Percentiles rank a stretch among this genome's conserved stretches.
Evolutionary conservation across 1,284 basidiomycete genomes (phyloP).

Genomic region (Psilocybe mexicana): DNA sequence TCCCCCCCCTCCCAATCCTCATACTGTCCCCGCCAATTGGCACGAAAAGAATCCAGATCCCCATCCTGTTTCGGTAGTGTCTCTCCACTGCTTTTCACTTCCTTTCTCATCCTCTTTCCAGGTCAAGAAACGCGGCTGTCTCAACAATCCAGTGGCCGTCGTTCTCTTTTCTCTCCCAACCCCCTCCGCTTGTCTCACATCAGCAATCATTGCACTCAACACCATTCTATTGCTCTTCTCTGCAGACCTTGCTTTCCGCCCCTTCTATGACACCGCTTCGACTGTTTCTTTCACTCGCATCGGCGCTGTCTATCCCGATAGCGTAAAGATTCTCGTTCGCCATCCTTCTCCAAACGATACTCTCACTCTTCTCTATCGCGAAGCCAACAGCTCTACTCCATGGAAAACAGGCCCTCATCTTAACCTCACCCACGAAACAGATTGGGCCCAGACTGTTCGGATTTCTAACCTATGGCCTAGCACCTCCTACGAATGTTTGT

Average conservation of each 20-base stretch:
- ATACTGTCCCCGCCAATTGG: background rate
- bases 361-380: conserved; percentile 51
- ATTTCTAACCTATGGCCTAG: conserved; percentile 67
- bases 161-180: conserved; percentile 49
- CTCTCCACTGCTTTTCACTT: background rate
- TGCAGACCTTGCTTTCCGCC: conserved; percentile 51
- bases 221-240: conserved; percentile 48
- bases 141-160: conserved; percentile 22
- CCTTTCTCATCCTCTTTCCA: background rate
- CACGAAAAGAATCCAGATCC: conserved; percentile 2
- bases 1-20: conserved; percentile 5
- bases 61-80: background rate
- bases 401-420: conserved; percentile 61
- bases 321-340: conserved; percentile 62
- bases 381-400: conserved; percentile 25
- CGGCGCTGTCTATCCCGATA: conserved; percentile 66
- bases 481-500: conserved; percentile 73
- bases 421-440: conserved; percentile 44
- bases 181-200: conserved; percentile 36
- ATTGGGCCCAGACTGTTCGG: conserved; percentile 67
- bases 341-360: conserved; percentile 44
- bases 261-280: conserved; percentile 52
- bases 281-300: conserved; percentile 65
- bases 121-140: background rate
- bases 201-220: conserved; percentile 50